phyloP scores from a whole-genome alignment of 1,139 yeast species.

The Geotrichum reessii region DNA sequence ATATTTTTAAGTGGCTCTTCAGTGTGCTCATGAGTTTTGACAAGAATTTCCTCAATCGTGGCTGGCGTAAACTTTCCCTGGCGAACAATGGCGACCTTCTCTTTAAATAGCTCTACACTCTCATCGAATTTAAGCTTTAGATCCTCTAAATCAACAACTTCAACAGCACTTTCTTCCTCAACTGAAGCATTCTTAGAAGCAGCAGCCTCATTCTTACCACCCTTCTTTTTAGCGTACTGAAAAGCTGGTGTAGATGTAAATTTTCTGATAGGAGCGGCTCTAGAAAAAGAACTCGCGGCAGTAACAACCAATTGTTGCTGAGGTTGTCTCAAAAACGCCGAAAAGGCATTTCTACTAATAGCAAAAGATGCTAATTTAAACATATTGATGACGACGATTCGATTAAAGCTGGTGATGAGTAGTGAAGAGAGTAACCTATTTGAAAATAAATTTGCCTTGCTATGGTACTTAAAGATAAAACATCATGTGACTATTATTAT shows the following conservation, averaged over 20 bases:
- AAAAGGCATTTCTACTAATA: not conserved
- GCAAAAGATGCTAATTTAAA: not conserved
- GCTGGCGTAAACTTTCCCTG: slow-evolving; percentile 63
- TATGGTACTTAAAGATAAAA: no score
- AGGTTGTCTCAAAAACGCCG: not conserved
- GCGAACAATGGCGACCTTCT: slow-evolving; percentile 55
- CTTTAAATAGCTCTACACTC: slow-evolving; percentile 49
- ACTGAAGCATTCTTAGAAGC: not conserved
- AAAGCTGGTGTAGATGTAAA: slow-evolving; percentile 2
- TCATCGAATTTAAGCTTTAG: slow-evolving; percentile 46
- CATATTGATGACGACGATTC: not conserved
- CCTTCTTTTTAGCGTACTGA: slow-evolving; percentile 11
- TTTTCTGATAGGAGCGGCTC: not conserved
- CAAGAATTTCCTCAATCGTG: slow-evolving; percentile 55
- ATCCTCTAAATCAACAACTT: slow-evolving; percentile 26
- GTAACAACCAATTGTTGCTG: not conserved
- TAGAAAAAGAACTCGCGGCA: not conserved
- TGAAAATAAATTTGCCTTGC: no score
- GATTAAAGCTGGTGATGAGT: not conserved
- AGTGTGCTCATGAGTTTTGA: slow-evolving; percentile 46
- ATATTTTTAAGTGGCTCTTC: slow-evolving; percentile 50
- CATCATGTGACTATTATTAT: no score
- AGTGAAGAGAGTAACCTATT: no score
- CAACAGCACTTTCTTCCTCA: not conserved
- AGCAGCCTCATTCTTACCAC: not conserved